phyloP scores from a whole-genome alignment of 2,329 filamentous ascomycete genomes.

The Penicillium frequentans region DNA sequence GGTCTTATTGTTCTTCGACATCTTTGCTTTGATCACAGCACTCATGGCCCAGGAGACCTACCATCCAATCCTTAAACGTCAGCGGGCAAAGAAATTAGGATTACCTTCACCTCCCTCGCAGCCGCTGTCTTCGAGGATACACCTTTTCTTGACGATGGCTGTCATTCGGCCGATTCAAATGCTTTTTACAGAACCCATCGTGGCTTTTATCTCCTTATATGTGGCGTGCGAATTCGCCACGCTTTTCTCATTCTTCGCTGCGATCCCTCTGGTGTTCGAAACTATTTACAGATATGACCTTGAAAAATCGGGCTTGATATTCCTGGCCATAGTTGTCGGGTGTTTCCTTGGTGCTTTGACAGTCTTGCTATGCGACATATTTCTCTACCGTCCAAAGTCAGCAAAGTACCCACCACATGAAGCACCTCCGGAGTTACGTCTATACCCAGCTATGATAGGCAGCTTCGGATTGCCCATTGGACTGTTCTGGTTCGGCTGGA shows the following conservation, averaged over 20 bases:
- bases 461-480: slow-evolving; percentile 18
- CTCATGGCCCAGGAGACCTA: slow-evolving; percentile 16
- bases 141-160: slow-evolving; percentile 18
- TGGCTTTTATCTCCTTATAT: slow-evolving; percentile 26
- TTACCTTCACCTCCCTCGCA: not conserved
- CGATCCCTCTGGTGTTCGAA: slow-evolving; percentile 9
- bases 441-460: slow-evolving; percentile 19
- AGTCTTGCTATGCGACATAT: slow-evolving; percentile 14
- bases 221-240: slow-evolving; percentile 26
- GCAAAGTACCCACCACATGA: not conserved
- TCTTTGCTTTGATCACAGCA: slow-evolving; percentile 11
- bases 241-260: slow-evolving; percentile 16
- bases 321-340: slow-evolving; percentile 14
- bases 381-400: slow-evolving; percentile 13
- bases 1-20: slow-evolving; percentile 15
- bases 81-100: slow-evolving; percentile 10
- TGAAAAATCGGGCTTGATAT: slow-evolving; percentile 12
- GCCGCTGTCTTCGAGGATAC: slow-evolving; percentile 8
- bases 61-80: slow-evolving; percentile 16
- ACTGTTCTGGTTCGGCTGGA: slow-evolving; percentile 24
- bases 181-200: slow-evolving; percentile 26
- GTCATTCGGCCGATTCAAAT: slow-evolving; percentile 25
- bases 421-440: slow-evolving; percentile 15
- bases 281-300: slow-evolving; percentile 8
- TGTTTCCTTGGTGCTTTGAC: slow-evolving; percentile 15